Conservation (phyloP, 768 basidiomycete species). For the Albatrellus ellisii region DNA sequence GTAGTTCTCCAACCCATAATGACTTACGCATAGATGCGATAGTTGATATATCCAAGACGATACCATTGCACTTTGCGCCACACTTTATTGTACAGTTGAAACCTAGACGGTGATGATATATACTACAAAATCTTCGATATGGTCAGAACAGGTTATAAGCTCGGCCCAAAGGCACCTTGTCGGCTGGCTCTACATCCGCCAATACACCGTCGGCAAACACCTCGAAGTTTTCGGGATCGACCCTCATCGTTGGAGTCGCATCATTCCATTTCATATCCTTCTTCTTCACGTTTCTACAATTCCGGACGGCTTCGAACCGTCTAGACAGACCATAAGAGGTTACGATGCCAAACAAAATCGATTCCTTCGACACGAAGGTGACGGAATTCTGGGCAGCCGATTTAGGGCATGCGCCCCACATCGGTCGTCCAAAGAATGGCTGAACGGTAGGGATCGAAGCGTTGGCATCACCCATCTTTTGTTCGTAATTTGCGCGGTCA, state of each 20-base stretch:
- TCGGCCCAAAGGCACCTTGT: slow-evolving; percentile 49
- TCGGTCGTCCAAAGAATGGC: slow-evolving; percentile 72
- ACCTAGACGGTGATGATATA: neutral
- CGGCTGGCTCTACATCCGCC: slow-evolving; percentile 66
- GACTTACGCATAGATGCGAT: neutral
- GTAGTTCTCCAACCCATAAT: neutral
- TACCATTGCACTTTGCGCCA: neutral
- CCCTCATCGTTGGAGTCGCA: slow-evolving; percentile 65
- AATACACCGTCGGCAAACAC: slow-evolving; percentile 73
- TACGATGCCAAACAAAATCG: slow-evolving; percentile 46
- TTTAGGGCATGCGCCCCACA: slow-evolving; percentile 80
- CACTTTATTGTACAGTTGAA: neutral
- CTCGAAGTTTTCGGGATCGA: slow-evolving; percentile 88
- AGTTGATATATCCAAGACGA: neutral
- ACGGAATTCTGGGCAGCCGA: slow-evolving; percentile 80
- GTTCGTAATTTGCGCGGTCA: slow-evolving; percentile 3
- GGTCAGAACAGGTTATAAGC: slow-evolving; percentile 72
- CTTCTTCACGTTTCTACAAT: slow-evolving; percentile 69
- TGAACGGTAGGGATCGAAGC: slow-evolving; percentile 94
- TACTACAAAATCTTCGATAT: neutral
- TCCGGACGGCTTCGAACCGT: slow-evolving; percentile 56
- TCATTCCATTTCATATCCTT: slow-evolving; percentile 92
- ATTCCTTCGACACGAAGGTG: slow-evolving; percentile 71
- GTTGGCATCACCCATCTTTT: slow-evolving; percentile 92
- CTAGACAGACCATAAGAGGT: slow-evolving; percentile 60